Percentiles rank a stretch among this genome's conserved stretches.
Conservation (phyloP, 352 stramenopile genomes). For the Globisporangium sylvaticum region DNA sequence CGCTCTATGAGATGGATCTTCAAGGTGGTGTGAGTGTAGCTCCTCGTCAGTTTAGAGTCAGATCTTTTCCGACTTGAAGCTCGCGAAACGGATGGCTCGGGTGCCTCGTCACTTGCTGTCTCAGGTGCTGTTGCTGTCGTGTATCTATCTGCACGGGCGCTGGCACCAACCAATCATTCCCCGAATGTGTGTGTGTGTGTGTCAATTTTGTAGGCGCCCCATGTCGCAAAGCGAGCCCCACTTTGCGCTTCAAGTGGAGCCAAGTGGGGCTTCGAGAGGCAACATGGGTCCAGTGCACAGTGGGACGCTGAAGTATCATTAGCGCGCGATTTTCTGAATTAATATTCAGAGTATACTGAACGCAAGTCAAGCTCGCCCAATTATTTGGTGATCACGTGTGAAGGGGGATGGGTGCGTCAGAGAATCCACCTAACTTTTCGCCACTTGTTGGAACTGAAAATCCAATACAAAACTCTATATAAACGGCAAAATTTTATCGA, state of each 20-base stretch:
- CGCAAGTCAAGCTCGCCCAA: constrained; percentile 4
- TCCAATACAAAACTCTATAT: constrained; percentile 2
- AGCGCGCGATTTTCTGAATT: not conserved
- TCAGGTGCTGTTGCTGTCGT: not conserved
- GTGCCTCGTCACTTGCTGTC: constrained; percentile 3
- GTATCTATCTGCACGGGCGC: not conserved
- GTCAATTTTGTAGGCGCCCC: not conserved
- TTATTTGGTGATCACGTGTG: constrained; percentile 5
- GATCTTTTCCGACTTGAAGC: not conserved
- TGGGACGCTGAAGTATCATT: not conserved
- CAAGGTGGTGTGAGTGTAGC: not conserved
- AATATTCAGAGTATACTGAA: not conserved
- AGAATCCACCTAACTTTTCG: constrained; percentile 3
- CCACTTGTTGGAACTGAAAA: not conserved
- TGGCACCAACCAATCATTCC: not conserved
- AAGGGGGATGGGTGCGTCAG: not conserved
- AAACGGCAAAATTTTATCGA: not conserved
- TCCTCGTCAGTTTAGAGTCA: not conserved
- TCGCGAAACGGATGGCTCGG: not conserved
- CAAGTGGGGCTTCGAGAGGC: not conserved
- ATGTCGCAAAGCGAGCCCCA: not conserved
- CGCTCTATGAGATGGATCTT: not conserved
- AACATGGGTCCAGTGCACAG: not conserved
- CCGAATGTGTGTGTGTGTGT: not conserved
- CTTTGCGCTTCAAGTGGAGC: not conserved